A percentile compares a stretch with the other conserved stretches of the same genome.
These are phyloP conservation scores for Maudiozyma humilis DNA, from an alignment of 1,139 yeast genomes.

Conservation along the genomic window DNA sequence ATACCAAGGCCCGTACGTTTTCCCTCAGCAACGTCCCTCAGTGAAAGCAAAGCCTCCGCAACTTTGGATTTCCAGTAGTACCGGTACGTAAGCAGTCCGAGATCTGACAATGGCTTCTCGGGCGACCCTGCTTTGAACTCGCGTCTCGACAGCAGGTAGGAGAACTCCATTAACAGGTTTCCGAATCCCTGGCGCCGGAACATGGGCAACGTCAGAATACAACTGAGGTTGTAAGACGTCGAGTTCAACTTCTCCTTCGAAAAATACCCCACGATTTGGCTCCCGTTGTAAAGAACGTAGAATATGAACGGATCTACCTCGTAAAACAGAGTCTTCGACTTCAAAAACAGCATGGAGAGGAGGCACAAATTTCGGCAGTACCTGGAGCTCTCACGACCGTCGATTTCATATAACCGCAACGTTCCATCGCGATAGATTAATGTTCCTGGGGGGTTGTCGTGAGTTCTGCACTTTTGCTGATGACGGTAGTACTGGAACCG, in stretches of 20 bases:
- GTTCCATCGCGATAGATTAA: slow-evolving; percentile 73
- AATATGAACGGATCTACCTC: slow-evolving; percentile 94
- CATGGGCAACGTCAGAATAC: slow-evolving; percentile 83
- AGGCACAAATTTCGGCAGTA: slow-evolving; percentile 88
- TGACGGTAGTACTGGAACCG: slow-evolving; percentile 66
- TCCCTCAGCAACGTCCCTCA: slow-evolving; percentile 12
- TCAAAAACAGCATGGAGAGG: slow-evolving; percentile 77
- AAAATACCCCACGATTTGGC: slow-evolving; percentile 79
- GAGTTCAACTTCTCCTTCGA: slow-evolving; percentile 77
- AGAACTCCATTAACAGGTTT: slow-evolving; percentile 76
- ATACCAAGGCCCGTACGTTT: slow-evolving; percentile 23
- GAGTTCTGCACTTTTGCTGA: slow-evolving; percentile 46
- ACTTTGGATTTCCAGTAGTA: slow-evolving; percentile 76
- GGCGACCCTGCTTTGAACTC: slow-evolving; percentile 87
- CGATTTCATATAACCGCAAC: slow-evolving; percentile 80
- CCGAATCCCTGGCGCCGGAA: slow-evolving; percentile 90
- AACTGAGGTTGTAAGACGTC: slow-evolving; percentile 75
- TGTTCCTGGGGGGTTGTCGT: slow-evolving; percentile 57
- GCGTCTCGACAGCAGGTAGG: slow-evolving; percentile 65
- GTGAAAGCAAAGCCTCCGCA: slow-evolving; percentile 32
- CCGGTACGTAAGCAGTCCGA: slow-evolving; percentile 79
- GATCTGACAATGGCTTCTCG: slow-evolving; percentile 89
- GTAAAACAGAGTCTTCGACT: slow-evolving; percentile 84
- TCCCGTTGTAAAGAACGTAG: slow-evolving; percentile 72
- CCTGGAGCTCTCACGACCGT: slow-evolving; percentile 72